A percentile compares a stretch with the other conserved stretches of the same genome.
Conservation (phyloP, 176 grass and related monocot genomes). For the Leersia perrieri region DNA sequence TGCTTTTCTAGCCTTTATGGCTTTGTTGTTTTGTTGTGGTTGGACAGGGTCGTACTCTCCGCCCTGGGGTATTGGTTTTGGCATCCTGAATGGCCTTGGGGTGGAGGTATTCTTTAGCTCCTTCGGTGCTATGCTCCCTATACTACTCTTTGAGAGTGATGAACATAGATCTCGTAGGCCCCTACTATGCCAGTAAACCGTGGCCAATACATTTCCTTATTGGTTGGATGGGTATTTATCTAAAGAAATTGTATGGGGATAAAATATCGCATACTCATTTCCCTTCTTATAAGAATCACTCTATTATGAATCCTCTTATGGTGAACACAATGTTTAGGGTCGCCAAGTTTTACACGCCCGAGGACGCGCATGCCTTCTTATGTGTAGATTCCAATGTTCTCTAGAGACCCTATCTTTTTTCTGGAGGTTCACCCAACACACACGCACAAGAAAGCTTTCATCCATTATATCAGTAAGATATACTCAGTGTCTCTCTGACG, state of each 20-base stretch:
- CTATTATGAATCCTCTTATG: background rate
- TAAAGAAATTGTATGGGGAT: background rate
- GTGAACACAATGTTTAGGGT: background rate
- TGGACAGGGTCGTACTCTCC: background rate
- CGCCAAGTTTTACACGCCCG: background rate
- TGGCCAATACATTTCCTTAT: background rate
- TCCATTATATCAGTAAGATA: too few relatives aligned
- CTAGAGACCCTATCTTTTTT: background rate
- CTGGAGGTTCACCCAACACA: too few relatives aligned
- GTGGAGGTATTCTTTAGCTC: background rate
- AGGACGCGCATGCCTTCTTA: background rate
- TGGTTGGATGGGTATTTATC: background rate
- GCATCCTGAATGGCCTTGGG: background rate
- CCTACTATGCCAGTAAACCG: background rate
- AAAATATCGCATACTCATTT: accelerated
- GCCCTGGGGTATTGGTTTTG: background rate
- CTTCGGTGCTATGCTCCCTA: background rate
- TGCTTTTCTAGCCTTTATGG: background rate
- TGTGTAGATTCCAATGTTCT: background rate
- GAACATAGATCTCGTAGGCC: background rate
- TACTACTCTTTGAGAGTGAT: background rate
- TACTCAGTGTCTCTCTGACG: background rate
- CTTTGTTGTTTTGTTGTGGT: background rate
- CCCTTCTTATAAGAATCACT: background rate
- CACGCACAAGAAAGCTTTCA: too few relatives aligned